Percentiles rank a stretch among this genome's conserved stretches.
These are phyloP conservation scores for Arabidopsis hybrid DNA, from an alignment of 441 rosid genomes.

Conservation along the genomic window DNA sequence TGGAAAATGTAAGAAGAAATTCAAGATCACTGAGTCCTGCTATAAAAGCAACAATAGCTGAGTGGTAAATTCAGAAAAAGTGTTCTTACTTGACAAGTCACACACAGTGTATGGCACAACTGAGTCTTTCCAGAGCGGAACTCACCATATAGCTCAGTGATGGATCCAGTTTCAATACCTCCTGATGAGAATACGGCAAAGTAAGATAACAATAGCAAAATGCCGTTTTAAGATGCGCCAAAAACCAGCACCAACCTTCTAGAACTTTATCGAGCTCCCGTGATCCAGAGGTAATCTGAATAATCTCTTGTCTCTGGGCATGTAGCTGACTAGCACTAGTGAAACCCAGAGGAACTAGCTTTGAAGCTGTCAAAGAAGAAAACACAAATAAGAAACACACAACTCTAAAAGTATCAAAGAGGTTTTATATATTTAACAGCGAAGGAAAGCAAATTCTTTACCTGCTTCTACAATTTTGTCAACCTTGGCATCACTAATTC, in stretches of 20 bases:
- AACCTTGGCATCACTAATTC: constrained; percentile 95
- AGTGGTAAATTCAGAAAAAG: constrained; percentile 14
- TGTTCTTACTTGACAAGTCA: constrained; percentile 87
- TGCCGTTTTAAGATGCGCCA: neutral
- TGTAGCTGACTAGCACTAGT: constrained; percentile 94
- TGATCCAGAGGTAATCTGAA: constrained; percentile 96
- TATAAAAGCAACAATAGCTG: constrained; percentile 7
- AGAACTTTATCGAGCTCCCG: constrained; percentile 91
- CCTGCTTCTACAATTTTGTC: constrained; percentile 98
- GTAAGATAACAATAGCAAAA: constrained; percentile 25
- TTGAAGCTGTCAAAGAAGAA: constrained; percentile 69
- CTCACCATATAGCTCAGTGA: constrained; percentile 95
- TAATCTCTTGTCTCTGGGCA: constrained; percentile 91
- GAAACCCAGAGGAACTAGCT: constrained; percentile 90
- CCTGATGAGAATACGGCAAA: constrained; percentile 50
- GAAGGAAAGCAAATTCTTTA: constrained; percentile 31
- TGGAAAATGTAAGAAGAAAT: neutral
- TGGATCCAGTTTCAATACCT: constrained; percentile 96
- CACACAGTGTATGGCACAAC: constrained; percentile 95
- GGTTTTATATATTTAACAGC: neutral
- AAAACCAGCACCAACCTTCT: constrained; percentile 59
- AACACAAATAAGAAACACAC: constrained; percentile 13
- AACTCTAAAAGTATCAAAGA: constrained; percentile 2
- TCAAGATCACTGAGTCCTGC: constrained; percentile 3
- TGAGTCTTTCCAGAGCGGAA: constrained; percentile 98